Evolutionary conservation across 306 rosid species (phyloP).

Genomic region (Oxytropis ochrocephala): DNA sequence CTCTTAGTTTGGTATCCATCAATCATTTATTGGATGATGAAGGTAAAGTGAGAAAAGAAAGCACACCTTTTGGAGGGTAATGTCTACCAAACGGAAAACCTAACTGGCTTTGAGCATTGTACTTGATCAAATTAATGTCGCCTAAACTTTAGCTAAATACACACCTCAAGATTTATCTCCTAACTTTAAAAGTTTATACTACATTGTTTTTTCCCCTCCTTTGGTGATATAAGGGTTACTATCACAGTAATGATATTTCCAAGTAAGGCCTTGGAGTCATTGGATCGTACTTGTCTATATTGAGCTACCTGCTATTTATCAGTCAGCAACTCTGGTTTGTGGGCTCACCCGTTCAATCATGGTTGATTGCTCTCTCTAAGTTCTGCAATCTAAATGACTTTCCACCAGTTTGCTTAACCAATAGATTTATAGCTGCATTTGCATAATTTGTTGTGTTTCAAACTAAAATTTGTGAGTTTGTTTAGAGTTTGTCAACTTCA

Average conservation of each 20-base stretch:
- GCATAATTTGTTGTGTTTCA: not conserved
- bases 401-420: not conserved
- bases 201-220: not conserved
- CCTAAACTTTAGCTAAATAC: slow-evolving; percentile 18
- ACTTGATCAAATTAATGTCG: slow-evolving; percentile 1
- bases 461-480: not conserved
- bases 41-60: slow-evolving; percentile 32
- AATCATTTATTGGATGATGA: slow-evolving; percentile 45
- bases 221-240: slow-evolving; percentile 1
- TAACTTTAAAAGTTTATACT: not conserved
- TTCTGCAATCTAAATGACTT: not conserved
- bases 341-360: not conserved
- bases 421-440: not conserved
- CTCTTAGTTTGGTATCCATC: slow-evolving; percentile 55
- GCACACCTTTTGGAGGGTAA: slow-evolving; percentile 33
- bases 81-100: slow-evolving; percentile 49
- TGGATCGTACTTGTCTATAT: not conserved
- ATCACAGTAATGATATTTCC: slow-evolving; percentile 1
- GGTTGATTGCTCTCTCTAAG: not conserved
- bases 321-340: not conserved
- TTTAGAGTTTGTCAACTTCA: not conserved
- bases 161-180: slow-evolving; percentile 3
- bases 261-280: slow-evolving; percentile 12
- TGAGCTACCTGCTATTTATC: slow-evolving; percentile 1
- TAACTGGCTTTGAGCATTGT: slow-evolving; percentile 40